These are phyloP conservation scores for Chlamydomonas reinhardtii DNA, from an alignment of 163 green algal species.

Conservation along the genomic window DNA sequence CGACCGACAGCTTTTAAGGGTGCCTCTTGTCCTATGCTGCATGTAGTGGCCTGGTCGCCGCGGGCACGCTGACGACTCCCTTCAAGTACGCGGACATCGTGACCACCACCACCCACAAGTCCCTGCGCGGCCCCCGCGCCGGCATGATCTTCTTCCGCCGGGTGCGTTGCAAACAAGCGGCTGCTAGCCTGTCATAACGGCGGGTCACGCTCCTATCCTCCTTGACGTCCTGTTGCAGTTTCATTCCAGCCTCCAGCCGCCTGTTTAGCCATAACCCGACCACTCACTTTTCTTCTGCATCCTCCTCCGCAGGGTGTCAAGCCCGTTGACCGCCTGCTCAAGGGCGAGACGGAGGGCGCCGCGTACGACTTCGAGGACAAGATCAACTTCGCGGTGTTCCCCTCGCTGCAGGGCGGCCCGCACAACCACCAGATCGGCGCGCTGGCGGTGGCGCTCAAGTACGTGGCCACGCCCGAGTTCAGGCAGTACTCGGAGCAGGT, in stretches of 20 bases:
- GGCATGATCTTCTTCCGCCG: constrained; percentile 97
- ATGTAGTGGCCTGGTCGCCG: constrained; percentile 87
- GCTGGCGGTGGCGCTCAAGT: constrained; percentile 94
- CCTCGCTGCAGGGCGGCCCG: constrained; percentile 92
- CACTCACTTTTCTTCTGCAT: not conserved
- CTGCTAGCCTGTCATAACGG: no score
- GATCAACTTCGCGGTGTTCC: constrained; percentile 98
- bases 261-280: no score
- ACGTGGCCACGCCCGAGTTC: constrained; percentile 86
- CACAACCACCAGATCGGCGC: constrained; percentile 98
- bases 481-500: constrained; percentile 91
- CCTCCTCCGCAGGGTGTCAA: constrained; percentile 77
- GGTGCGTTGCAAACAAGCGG: constrained; percentile 52
- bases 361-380: constrained; percentile 83
- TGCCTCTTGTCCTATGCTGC: not conserved
- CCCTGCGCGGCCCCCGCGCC: constrained; percentile 90
- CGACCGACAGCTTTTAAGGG: no score
- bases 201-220: no score
- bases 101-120: constrained; percentile 99
- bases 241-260: not conserved
- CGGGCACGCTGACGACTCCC: constrained; percentile 80
- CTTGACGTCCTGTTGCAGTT: no score
- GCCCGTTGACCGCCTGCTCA: constrained; percentile 70
- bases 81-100: constrained; percentile 94
- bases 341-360: constrained; percentile 81